Base-by-base conservation (phyloP, 1,284 basidiomycete species). In the Termitomyces sp. region DNA sequence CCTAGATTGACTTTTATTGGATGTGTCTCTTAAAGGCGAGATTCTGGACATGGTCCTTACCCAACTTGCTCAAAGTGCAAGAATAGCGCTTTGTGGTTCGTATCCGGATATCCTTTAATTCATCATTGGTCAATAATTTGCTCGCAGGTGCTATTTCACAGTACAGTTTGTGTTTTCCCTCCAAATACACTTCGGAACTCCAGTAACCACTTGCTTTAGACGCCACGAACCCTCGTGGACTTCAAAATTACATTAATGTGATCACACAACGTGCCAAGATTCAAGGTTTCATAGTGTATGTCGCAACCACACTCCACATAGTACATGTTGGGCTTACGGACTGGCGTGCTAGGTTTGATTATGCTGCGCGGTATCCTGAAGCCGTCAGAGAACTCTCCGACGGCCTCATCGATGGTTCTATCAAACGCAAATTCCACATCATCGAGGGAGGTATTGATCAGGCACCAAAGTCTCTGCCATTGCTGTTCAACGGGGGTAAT, bases 361-460 rank as follows among this genome's bases (percentile, higher is more conserved):
- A 92, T 66, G 74, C 62, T 1, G 57, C 71, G 1, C 73, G 78
- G 56, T 89, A 72, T 61, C 72, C 76, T 3, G 73, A 67, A 38
- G 88, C 84, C 1, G 70, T 78, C 34, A 65, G 68, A 40, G 80
- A 84, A 57, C 68, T 91, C 45, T 72, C 76, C 0, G 65, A 70
- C 26, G 82, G 79, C 59, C 68, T 90, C 8, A 66, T 68, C 33
- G 80, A 82, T 50, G 91, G 92, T n/a, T 80, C 84, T 49, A 72
- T 97, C 57, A 88, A 91, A 66, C 79, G 88, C 43, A 86, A 87
- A 59, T 93, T 91, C 71, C 86, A 91, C 61, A 71, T 93, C 40
- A 78, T 88, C 1, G 76, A 88, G 51, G 90, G 75, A 11, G 74
- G 88, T 0, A 70, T 93, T 30, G 81, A 87, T 54, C 80, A 84